Percentiles rank a stretch among this genome's conserved stretches.
Conservation (phyloP, 306 rosid species). For the Adenanthera pavonina region DNA sequence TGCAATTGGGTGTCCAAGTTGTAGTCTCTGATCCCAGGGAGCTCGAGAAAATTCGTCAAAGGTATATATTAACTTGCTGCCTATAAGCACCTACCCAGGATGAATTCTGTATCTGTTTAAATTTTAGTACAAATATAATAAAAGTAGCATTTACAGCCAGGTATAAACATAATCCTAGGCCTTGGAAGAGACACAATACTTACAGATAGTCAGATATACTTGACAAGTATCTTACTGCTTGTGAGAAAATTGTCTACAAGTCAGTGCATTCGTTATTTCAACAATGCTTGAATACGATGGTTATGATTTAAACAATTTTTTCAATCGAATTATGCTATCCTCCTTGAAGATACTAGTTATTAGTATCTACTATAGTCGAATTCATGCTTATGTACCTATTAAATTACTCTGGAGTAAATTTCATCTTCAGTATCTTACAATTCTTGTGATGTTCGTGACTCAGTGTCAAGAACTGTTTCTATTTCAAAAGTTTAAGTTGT, state of each 20-base stretch:
- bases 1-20: constrained; percentile 99
- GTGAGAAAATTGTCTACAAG: not conserved
- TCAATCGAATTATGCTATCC: not conserved
- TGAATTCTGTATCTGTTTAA: not conserved
- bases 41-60: constrained; percentile 94
- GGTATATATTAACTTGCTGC: constrained; percentile 51
- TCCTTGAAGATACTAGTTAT: not conserved
- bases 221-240: not conserved
- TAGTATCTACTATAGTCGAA: not conserved
- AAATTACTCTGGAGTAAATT: not conserved
- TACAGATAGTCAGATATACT: not conserved
- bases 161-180: not conserved
- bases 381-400: not conserved
- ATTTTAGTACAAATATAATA: not conserved
- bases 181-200: not conserved
- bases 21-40: constrained; percentile 91
- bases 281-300: not conserved
- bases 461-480: no score
- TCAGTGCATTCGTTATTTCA: not conserved
- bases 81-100: not conserved
- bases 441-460: no score
- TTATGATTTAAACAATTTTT: not conserved
- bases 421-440: not conserved
- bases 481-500: no score
- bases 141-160: not conserved